These are phyloP conservation scores for Helotiales sp. DNA, from an alignment of 2,329 filamentous ascomycete species.

Conservation along the genomic window DNA sequence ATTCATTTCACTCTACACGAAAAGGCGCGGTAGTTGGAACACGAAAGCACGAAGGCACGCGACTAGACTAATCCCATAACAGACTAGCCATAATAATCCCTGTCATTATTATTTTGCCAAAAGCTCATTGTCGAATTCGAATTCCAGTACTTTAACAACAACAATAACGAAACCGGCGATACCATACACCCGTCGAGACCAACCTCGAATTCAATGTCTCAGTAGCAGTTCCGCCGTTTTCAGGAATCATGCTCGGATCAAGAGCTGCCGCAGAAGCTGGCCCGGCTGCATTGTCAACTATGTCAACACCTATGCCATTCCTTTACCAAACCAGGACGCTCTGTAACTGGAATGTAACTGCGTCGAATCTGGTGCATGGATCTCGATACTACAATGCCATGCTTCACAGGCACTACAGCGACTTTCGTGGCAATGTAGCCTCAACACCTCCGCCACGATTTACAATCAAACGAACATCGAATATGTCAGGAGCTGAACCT, in stretches of 20 bases:
- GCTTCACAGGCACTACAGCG: constrained; percentile 6
- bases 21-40: not conserved
- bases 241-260: constrained; percentile 8
- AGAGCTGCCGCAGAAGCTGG: constrained; percentile 5
- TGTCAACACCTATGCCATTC: constrained; percentile 49
- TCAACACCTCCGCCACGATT: not conserved
- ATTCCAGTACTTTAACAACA: not conserved
- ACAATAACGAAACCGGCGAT: not conserved
- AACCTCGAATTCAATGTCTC: not conserved
- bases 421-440: not conserved
- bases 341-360: constrained; percentile 14
- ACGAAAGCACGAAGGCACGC: constrained; percentile 9
- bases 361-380: constrained; percentile 32
- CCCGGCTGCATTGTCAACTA: not conserved
- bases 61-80: not conserved
- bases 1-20: constrained; percentile 20
- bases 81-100: not conserved
- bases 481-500: constrained; percentile 15
- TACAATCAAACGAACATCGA: constrained; percentile 9
- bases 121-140: not conserved
- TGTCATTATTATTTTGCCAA: constrained; percentile 8
- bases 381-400: not conserved
- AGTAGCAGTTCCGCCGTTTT: not conserved
- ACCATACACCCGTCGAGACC: not conserved
- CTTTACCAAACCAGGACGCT: constrained; percentile 75